These are phyloP conservation scores for Diaporthe eres DNA, from an alignment of 2,329 filamentous ascomycete genomes.

Conservation along the genomic window DNA sequence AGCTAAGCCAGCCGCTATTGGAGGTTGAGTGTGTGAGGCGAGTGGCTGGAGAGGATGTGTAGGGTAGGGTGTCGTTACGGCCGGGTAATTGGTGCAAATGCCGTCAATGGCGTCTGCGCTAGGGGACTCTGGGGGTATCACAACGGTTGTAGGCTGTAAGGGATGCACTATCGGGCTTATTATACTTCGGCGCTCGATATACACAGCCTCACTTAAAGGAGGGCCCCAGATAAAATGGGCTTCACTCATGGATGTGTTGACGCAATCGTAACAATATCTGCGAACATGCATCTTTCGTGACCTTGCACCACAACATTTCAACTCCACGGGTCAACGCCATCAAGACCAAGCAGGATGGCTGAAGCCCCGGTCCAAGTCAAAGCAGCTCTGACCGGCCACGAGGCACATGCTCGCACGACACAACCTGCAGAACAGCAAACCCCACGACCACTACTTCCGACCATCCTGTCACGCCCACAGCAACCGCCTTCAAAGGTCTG, in stretches of 20 bases:
- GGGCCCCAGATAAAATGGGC: no score
- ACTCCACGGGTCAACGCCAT: neutral
- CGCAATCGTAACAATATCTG: neutral
- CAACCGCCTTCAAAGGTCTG: neutral
- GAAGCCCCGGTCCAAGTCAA: neutral
- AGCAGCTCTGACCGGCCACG: neutral
- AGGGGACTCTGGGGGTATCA: neutral
- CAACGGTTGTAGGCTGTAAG: neutral
- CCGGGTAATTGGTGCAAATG: neutral
- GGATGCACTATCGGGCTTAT: neutral
- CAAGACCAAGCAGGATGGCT: neutral
- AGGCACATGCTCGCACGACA: neutral
- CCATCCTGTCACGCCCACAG: neutral
- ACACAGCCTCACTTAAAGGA: neutral
- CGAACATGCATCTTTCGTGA: neutral
- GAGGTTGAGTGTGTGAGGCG: slow-evolving; percentile 13
- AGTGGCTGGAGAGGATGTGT: neutral
- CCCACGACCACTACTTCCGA: neutral
- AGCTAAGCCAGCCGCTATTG: neutral
- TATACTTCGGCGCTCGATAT: neutral
- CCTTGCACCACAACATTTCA: neutral
- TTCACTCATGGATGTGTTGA: neutral
- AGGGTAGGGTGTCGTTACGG: neutral
- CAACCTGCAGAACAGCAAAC: neutral
- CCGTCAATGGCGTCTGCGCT: neutral